A percentile compares a stretch with the other conserved stretches of the same genome.
Conservation (phyloP, 2,329 filamentous ascomycete genomes). For the Chrysoporthe puriensis region DNA sequence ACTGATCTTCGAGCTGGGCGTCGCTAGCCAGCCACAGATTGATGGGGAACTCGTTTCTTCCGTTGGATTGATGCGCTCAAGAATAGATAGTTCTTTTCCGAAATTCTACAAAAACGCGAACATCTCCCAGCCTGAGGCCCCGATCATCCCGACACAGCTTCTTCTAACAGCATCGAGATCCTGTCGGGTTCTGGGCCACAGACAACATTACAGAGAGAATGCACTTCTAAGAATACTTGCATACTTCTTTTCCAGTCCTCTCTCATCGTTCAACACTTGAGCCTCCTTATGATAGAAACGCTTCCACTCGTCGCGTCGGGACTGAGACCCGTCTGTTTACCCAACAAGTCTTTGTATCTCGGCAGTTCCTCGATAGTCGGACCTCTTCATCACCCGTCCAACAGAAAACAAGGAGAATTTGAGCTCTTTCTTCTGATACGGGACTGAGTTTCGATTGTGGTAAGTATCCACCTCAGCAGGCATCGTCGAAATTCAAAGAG, state of each 20-base stretch:
- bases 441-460: no score
- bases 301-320: not conserved
- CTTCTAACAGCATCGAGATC: not conserved
- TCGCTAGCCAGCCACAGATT: not conserved
- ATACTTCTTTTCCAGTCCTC: not conserved
- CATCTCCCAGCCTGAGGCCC: not conserved
- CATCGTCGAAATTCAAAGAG: not conserved
- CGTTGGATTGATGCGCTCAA: not conserved
- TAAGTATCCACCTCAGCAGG: not conserved
- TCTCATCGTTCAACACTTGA: not conserved
- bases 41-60: not conserved
- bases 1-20: not conserved
- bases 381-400: not conserved
- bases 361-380: not conserved
- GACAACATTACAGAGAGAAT: fast-evolving
- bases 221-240: not conserved
- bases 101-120: not conserved
- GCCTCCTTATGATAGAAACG: not conserved
- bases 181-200: not conserved
- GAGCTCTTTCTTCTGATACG: not conserved
- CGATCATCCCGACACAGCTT: not conserved
- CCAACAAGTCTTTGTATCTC: not conserved
- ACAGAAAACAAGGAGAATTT: not conserved
- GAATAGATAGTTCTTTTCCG: not conserved
- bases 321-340: not conserved